phyloP scores from a whole-genome alignment of 441 rosid genomes.

The Metrosideros polymorpha region DNA sequence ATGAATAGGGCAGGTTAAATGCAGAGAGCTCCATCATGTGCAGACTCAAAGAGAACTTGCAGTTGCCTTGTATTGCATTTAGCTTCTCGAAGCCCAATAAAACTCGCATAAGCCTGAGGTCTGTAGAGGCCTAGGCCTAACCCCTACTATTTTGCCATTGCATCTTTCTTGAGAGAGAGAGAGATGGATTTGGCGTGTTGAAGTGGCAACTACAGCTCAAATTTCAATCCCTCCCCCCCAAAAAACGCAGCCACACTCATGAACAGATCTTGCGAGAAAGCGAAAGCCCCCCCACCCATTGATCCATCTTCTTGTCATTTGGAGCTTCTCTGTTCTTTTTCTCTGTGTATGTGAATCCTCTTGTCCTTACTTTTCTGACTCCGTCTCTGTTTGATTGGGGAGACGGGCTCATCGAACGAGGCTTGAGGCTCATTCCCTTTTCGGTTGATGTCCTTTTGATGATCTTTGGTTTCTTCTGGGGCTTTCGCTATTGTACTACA shows the following conservation, averaged over 20 bases:
- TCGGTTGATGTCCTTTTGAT: background rate
- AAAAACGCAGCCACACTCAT: background rate
- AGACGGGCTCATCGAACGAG: background rate
- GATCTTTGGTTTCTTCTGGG: background rate
- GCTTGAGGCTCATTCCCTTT: background rate
- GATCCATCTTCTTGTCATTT: background rate
- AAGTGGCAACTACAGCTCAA: background rate
- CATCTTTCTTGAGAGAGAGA: background rate
- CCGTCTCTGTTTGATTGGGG: background rate
- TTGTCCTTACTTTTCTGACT: background rate
- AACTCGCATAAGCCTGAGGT: background rate
- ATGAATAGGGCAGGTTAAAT: background rate
- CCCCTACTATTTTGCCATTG: background rate
- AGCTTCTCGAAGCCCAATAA: background rate
- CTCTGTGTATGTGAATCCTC: background rate
- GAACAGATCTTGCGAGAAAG: background rate
- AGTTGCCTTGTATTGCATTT: background rate
- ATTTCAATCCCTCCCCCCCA: background rate
- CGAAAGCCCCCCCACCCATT: background rate
- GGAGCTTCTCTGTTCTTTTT: background rate
- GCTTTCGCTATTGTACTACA: background rate
- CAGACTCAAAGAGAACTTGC: background rate
- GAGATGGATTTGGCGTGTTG: background rate
- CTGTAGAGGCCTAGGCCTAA: background rate
- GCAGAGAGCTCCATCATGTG: background rate